Percentiles rank a stretch among this genome's conserved stretches.
These are phyloP conservation scores for Sugiyamaella castrensis DNA, from an alignment of 1,139 yeast genomes.

Conservation along the genomic window DNA sequence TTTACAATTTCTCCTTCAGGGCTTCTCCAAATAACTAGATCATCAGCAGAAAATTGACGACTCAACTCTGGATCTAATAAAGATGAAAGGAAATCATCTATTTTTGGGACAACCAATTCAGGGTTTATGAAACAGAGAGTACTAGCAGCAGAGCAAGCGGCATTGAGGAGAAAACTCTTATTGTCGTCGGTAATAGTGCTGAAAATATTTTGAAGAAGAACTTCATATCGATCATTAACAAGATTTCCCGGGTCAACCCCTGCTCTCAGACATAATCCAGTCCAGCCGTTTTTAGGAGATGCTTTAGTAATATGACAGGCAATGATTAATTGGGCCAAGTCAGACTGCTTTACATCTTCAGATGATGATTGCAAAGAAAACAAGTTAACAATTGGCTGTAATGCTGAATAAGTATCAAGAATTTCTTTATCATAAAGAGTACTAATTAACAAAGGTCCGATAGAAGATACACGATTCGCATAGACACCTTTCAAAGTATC, in stretches of 20 bases:
- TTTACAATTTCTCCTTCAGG: conserved; percentile 68
- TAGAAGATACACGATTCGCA: conserved; percentile 14
- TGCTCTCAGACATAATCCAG: conserved; percentile 64
- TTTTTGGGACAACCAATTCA: conserved; percentile 50
- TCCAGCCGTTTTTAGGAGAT: conserved; percentile 65
- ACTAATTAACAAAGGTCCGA: conserved; percentile 21
- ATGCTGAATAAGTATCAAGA: conserved; percentile 17
- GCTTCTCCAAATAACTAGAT: conserved; percentile 63
- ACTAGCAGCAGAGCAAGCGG: conserved; percentile 59
- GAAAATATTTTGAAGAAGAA: conserved; percentile 40
- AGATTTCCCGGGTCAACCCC: conserved; percentile 63
- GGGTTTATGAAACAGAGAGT: conserved; percentile 55
- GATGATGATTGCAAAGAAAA: conserved; percentile 33
- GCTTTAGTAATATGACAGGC: conserved; percentile 51
- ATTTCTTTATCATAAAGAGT: conserved; percentile 30
- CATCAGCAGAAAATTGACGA: conserved; percentile 39
- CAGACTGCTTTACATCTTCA: conserved; percentile 24
- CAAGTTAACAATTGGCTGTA: conserved; percentile 11
- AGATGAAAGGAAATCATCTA: conserved; percentile 37
- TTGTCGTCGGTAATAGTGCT: conserved; percentile 28
- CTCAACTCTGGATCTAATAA: not conserved
- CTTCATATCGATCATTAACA: conserved; percentile 43
- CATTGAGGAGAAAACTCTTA: conserved; percentile 25
- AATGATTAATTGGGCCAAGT: conserved; percentile 49
- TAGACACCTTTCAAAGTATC: conserved; percentile 17